Conservation (phyloP, 371 early-diverging fungal genomes). For the Lichtheimia hyalospora region DNA sequence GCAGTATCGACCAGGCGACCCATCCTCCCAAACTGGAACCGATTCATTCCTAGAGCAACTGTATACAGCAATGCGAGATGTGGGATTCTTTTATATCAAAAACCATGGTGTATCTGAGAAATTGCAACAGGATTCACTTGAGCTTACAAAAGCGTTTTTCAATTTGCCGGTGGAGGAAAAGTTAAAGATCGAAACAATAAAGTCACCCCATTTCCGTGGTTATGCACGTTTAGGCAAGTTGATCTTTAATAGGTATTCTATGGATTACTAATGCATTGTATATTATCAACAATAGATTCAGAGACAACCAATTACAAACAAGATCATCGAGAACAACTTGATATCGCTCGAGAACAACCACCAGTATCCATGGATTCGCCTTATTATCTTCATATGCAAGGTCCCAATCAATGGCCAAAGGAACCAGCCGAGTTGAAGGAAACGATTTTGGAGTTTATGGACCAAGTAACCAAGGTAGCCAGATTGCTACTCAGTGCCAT, state of each 20-base stretch:
- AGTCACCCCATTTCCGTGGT: slow-evolving; percentile 65
- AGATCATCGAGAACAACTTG: slow-evolving; percentile 61
- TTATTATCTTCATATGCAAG: slow-evolving; percentile 43
- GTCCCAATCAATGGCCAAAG: slow-evolving; percentile 59
- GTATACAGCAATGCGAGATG: slow-evolving; percentile 49
- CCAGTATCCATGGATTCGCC: slow-evolving; percentile 31
- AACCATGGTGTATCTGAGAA: slow-evolving; percentile 46
- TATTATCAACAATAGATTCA: slow-evolving; percentile 22
- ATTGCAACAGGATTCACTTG: slow-evolving; percentile 42
- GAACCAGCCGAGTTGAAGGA: slow-evolving; percentile 44
- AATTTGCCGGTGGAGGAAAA: slow-evolving; percentile 59
- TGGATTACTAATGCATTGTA: not conserved
- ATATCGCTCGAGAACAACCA: slow-evolving; percentile 53
- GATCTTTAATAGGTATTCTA: no score
- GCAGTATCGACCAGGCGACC: slow-evolving; percentile 21
- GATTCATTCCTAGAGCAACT: slow-evolving; percentile 47
- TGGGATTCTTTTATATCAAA: slow-evolving; percentile 66
- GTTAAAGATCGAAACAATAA: slow-evolving; percentile 51
- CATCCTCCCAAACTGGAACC: slow-evolving; percentile 5
- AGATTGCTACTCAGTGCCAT: slow-evolving; percentile 44
- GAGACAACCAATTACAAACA: slow-evolving; percentile 54
- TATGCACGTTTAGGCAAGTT: slow-evolving; percentile 52
- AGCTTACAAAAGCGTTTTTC: slow-evolving; percentile 47
- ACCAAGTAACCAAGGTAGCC: slow-evolving; percentile 44
- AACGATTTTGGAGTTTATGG: slow-evolving; percentile 39